phyloP scores from a whole-genome alignment of 176 grass and related monocot genomes.

The Triticum monococcum region DNA sequence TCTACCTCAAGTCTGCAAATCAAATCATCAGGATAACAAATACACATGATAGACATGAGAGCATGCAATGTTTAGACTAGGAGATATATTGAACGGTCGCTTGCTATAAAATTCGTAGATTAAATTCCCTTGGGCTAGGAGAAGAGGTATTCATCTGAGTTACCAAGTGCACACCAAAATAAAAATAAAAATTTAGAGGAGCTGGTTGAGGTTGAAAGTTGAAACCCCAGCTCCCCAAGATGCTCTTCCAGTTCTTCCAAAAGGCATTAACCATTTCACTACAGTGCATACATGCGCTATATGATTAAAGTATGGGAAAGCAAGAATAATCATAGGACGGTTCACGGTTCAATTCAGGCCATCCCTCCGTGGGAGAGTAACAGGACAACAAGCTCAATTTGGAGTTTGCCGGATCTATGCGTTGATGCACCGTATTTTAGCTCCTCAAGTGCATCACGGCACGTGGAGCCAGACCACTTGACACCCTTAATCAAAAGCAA shows the following conservation, averaged over 20 bases:
- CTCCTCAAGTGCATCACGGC: neutral
- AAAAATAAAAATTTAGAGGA: no score
- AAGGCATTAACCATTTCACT: neutral
- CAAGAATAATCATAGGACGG: neutral
- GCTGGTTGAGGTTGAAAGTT: neutral
- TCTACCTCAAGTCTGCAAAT: no score
- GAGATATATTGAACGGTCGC: no score
- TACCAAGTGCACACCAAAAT: no score
- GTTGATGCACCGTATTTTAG: neutral
- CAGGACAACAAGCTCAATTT: neutral
- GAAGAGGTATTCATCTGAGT: no score
- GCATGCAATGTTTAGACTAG: no score
- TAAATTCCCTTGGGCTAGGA: no score
- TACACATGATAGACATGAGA: no score
- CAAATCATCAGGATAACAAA: no score
- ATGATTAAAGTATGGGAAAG: neutral
- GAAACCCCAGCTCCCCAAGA: neutral
- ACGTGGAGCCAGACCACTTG: neutral
- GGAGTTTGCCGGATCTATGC: neutral
- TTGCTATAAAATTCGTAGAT: no score
- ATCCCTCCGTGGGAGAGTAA: neutral
- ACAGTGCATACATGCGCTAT: neutral
- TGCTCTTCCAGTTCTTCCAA: constrained; percentile 14
- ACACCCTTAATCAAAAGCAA: neutral
- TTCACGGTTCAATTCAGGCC: constrained; percentile 14